Conservation (phyloP, 2,329 filamentous ascomycete genomes). For the Fonsecaea nubica region DNA sequence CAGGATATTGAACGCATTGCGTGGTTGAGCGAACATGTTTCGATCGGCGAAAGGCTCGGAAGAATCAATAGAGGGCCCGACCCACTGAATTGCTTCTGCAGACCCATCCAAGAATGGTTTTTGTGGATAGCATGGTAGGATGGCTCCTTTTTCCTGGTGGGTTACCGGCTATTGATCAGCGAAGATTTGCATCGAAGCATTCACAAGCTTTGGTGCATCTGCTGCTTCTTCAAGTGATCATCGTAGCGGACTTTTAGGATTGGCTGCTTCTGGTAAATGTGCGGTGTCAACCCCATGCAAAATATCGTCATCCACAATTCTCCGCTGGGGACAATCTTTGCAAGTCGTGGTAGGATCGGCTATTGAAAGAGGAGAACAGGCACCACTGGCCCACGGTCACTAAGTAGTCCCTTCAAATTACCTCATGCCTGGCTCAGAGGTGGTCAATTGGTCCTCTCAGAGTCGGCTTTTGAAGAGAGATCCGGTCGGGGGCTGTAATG, state of each 20-base stretch:
- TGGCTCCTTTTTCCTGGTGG: background rate
- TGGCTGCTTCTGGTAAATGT: background rate
- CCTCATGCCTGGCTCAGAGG: background rate
- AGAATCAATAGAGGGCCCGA: background rate
- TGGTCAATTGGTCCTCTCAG: background rate
- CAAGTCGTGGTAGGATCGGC: background rate
- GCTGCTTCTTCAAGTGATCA: background rate
- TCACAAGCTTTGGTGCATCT: conserved; percentile 8
- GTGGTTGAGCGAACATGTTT: background rate
- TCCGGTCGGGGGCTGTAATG: background rate
- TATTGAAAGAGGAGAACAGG: background rate
- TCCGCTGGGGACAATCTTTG: background rate
- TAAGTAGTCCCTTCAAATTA: background rate
- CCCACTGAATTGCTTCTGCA: background rate
- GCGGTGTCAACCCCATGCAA: background rate
- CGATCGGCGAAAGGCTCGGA: conserved; percentile 7
- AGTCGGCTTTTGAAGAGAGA: background rate
- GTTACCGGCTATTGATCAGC: conserved; percentile 1
- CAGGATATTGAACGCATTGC: background rate
- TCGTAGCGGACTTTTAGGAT: background rate
- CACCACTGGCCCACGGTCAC: background rate
- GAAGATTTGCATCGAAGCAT: background rate
- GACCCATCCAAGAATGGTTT: background rate
- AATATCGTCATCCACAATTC: conserved; percentile 4
- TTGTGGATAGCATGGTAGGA: background rate